Percentiles rank a stretch among this genome's conserved stretches.
These are phyloP conservation scores for Mucor irregularis DNA, from an alignment of 371 early-diverging fungal genomes.

Conservation along the genomic window DNA sequence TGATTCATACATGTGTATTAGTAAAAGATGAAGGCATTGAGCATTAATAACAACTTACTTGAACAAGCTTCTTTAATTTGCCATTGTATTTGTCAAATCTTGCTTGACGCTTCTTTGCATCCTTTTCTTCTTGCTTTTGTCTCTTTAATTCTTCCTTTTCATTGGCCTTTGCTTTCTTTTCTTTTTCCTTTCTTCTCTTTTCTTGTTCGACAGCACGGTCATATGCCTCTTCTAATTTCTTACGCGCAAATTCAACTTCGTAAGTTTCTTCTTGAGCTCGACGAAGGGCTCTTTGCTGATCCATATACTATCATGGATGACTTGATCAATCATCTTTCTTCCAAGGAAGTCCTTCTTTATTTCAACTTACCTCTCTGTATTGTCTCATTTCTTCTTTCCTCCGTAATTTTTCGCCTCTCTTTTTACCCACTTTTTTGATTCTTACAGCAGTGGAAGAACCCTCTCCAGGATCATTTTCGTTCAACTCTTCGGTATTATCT, in stretches of 20 bases:
- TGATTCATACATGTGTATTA: not conserved
- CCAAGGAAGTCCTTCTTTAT: not conserved
- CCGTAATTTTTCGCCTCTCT: constrained; percentile 51
- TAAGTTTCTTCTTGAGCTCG: constrained; percentile 35
- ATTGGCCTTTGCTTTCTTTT: constrained; percentile 32
- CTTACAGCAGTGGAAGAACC: constrained; percentile 46
- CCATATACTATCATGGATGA: constrained; percentile 25
- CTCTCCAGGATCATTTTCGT: constrained; percentile 31
- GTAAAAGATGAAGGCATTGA: not conserved
- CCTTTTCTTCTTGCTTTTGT: constrained; percentile 33
- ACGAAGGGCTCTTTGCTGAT: constrained; percentile 36
- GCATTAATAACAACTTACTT: constrained; percentile 21
- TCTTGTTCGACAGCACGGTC: constrained; percentile 37
- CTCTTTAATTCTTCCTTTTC: constrained; percentile 34
- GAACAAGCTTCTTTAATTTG: constrained; percentile 26
- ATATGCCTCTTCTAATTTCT: constrained; percentile 37
- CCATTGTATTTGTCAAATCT: constrained; percentile 32
- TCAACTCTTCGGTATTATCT: constrained; percentile 13
- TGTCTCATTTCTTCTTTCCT: constrained; percentile 59
- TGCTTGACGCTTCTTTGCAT: constrained; percentile 24
- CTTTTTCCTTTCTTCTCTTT: constrained; percentile 26
- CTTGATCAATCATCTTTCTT: not conserved
- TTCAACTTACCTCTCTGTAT: constrained; percentile 42
- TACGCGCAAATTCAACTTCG: constrained; percentile 35
- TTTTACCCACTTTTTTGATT: constrained; percentile 53